A percentile compares a stretch with the other conserved stretches of the same genome.
phyloP scores from a whole-genome alignment of 2,329 filamentous ascomycete genomes.

The Pyrenochaeta sp. region DNA sequence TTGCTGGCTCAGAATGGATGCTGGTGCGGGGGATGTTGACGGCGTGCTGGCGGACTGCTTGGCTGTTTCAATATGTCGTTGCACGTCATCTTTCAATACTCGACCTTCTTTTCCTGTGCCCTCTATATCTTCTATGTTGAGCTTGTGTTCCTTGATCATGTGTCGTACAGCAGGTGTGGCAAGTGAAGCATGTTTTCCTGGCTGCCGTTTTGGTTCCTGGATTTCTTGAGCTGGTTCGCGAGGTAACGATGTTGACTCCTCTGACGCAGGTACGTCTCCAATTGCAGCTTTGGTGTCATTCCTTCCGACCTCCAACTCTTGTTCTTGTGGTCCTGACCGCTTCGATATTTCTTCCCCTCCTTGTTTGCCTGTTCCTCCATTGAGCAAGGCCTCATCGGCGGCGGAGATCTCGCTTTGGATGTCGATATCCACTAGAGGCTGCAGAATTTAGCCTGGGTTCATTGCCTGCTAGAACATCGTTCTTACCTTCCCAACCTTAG shows the following conservation, averaged over 20 bases:
- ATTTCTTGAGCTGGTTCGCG: conserved; percentile 27
- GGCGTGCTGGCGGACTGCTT: conserved; percentile 33
- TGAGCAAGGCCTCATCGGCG: conserved; percentile 61
- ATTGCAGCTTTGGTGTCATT: conserved; percentile 45
- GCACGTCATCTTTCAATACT: conserved; percentile 91
- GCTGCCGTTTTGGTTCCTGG: conserved; percentile 39
- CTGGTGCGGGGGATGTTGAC: conserved; percentile 42
- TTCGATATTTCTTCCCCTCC: conserved; percentile 28
- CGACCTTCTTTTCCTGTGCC: conserved; percentile 92
- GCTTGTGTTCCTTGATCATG: conserved; percentile 77
- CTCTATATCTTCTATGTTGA: conserved; percentile 79
- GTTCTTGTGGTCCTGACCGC: conserved; percentile 22
- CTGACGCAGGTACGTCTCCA: conserved; percentile 21
- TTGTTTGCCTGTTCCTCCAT: conserved; percentile 43
- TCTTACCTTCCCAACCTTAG: conserved; percentile 79
- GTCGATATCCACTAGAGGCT: conserved; percentile 94
- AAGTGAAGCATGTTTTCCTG: conserved; percentile 74
- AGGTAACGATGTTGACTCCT: conserved; percentile 29
- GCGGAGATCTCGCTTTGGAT: conserved; percentile 79
- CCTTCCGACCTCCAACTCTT: conserved; percentile 40
- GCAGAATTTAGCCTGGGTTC: conserved; percentile 22
- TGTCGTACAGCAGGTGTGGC: conserved; percentile 94
- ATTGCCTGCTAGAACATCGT: background rate
- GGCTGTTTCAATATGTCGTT: conserved; percentile 47
- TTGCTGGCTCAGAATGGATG: conserved; percentile 14